Conservation (phyloP, 305 asterid genomes). For the Fraxinus ornus region DNA sequence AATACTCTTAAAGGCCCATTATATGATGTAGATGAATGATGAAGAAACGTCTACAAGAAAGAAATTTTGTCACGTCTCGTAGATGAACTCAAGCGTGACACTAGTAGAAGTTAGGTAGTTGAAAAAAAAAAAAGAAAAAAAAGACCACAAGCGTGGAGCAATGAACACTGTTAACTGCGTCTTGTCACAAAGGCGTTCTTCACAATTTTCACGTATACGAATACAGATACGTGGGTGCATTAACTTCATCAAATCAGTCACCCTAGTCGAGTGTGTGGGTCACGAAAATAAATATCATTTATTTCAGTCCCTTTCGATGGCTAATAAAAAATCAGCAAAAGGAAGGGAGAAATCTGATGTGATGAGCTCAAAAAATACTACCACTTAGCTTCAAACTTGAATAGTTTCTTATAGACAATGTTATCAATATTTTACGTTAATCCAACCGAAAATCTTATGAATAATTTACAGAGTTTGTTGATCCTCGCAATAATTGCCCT, state of each 20-base stretch:
- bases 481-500: neutral
- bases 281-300: neutral
- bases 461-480: no score
- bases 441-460: no score
- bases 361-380: neutral
- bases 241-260: neutral
- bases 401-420: neutral
- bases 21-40: neutral
- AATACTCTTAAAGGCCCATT: no score
- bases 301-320: neutral
- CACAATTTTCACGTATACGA: neutral
- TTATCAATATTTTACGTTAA: neutral
- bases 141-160: neutral
- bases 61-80: neutral
- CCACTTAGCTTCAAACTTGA: neutral
- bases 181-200: neutral
- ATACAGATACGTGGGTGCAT: neutral
- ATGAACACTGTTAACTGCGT: neutral
- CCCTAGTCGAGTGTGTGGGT: neutral
- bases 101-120: neutral
- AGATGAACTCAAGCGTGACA: neutral
- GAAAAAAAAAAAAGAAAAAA: no score
- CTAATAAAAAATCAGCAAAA: neutral
- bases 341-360: neutral
- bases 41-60: neutral